These are phyloP conservation scores for Neltuma alba DNA, from an alignment of 306 rosid species.

Conservation along the genomic window DNA sequence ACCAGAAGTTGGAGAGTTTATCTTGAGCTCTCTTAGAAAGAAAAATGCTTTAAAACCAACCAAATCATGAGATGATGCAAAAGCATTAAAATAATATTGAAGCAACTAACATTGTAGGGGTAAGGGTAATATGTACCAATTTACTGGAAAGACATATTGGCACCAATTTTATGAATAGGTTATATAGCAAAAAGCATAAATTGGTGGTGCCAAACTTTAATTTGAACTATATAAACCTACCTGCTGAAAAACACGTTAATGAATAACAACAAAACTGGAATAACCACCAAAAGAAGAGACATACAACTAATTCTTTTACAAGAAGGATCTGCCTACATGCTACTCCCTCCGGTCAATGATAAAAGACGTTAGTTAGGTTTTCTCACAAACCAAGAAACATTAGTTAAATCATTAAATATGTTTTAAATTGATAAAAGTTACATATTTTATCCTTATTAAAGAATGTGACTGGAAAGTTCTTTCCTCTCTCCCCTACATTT, in stretches of 20 bases:
- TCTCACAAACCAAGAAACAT: no score
- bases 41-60: slow-evolving; percentile 10
- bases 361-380: no score
- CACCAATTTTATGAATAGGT: neutral
- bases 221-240: slow-evolving; percentile 2
- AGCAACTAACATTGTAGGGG: slow-evolving; percentile 9
- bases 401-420: no score
- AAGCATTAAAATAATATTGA: neutral
- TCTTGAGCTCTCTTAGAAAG: slow-evolving; percentile 20
- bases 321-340: neutral
- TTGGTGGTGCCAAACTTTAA: neutral
- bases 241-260: neutral
- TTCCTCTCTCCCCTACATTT: no score
- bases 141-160: slow-evolving; percentile 24
- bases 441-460: no score
- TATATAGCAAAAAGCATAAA: neutral
- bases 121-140: neutral
- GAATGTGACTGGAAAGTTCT: no score
- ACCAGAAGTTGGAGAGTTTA: slow-evolving; percentile 8
- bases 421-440: no score
- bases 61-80: slow-evolving; percentile 1
- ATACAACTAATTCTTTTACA: neutral
- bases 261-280: neutral
- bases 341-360: no score
- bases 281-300: neutral